These are phyloP conservation scores for Cavenderia fasciculata DNA, from an alignment of 78 protist genomes.

Conservation along the genomic window DNA sequence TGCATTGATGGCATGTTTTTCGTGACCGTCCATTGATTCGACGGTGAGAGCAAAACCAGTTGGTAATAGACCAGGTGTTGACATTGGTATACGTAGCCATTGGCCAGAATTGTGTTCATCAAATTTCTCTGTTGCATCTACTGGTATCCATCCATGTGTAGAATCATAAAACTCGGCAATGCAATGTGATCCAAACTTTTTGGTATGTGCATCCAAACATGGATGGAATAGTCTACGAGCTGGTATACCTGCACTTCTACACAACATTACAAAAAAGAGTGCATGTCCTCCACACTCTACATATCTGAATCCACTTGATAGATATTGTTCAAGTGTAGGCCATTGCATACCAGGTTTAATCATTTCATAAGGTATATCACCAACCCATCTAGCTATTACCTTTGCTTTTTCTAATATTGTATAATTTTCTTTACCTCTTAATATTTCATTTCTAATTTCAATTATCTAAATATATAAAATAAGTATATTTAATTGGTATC, in stretches of 20 bases:
- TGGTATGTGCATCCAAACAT: background rate
- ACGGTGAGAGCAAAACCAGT: background rate
- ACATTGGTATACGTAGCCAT: background rate
- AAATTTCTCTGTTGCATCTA: constrained; percentile 7
- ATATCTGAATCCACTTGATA: background rate
- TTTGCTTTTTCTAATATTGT: background rate
- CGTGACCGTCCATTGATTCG: constrained; percentile 7
- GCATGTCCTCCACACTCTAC: constrained; percentile 32
- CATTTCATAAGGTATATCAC: constrained; percentile 6
- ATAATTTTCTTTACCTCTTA: too few relatives aligned
- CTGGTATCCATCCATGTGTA: constrained; percentile 8
- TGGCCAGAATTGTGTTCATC: background rate
- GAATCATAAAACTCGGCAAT: constrained; percentile 3
- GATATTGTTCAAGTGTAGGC: constrained; percentile 18
- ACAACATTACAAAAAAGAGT: background rate
- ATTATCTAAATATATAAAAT: too few relatives aligned
- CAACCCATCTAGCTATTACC: constrained; percentile 2
- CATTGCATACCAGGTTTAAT: background rate
- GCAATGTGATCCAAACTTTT: constrained; percentile 20
- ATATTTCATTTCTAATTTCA: too few relatives aligned
- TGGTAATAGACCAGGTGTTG: background rate
- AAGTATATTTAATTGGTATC: too few relatives aligned
- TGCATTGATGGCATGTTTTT: background rate
- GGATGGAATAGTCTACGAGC: constrained; percentile 19
- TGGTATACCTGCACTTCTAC: constrained; percentile 7